Evolutionary conservation across 257 asterid genomes (phyloP), one percentile per base, ranked within the genome.

Genomic region (Schizonepeta tenuifolia): DNA sequence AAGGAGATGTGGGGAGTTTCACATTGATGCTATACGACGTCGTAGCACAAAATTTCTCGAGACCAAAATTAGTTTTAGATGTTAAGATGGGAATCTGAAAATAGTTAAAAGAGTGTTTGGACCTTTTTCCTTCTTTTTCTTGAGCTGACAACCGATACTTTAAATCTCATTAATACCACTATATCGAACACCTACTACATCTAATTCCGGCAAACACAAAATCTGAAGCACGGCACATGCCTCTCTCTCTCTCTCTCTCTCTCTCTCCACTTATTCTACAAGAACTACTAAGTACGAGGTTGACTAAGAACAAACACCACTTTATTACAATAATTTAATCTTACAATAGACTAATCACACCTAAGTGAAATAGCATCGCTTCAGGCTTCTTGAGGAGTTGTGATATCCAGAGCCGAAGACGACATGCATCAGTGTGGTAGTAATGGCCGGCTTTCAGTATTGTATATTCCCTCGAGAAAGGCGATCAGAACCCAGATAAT

Each of bases 401-500:
- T 7, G 6, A 7, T 36, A 36, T 36, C 41, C 10, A 7, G 41
- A 36, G 10, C 41, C 41, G 10, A 8, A 15, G 14, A 54, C 22
- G 59, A 21, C 51, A 47, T 14, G 41, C 63, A 40, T 83, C 74
- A 79, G 15, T 33, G 49, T 49, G 70, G 81, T 44, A 86, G 69
- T 74, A 41, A 43, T 50, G 86, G 85, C 46, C 86, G 81, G 73
- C 79, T 91, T 72, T 81, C 91, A 5, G 86, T 91, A 77, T 89
- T 84, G 70, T 71, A 79, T 3, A 88, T 31, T 65, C 92, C 97
- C 43, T 86, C 89, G 17, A 92, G 40, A 20, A 89, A 85, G 22
- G 88, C 89, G 21, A 86, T 61, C 74, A 91, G 58, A 61, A 83
- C 95, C 87, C 87, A 87, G 73, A 91, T 41, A 15, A 95, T 84